phyloP scores from a whole-genome alignment of 177 flowering plant species.

The Vitis hybrid region DNA sequence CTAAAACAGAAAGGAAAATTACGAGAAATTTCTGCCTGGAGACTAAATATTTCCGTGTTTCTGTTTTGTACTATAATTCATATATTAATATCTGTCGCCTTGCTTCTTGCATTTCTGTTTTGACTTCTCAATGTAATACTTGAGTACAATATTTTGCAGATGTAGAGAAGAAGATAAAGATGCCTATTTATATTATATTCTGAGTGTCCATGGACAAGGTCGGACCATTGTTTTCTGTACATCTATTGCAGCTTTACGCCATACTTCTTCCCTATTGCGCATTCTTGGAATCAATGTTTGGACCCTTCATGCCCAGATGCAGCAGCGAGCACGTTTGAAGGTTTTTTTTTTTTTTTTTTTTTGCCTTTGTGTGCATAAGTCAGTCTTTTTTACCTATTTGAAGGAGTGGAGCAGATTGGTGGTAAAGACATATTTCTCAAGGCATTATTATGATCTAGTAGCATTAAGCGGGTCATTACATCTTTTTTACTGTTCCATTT shows the following conservation, averaged over 20 bases:
- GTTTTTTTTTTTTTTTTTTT: constrained; percentile 23
- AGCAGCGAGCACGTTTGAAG: constrained; percentile 96
- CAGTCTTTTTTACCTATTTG: too few relatives aligned
- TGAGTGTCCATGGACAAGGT: constrained; percentile 92
- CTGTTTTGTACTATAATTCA: too few relatives aligned
- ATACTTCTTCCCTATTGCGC: constrained; percentile 68
- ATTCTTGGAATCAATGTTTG: constrained; percentile 59
- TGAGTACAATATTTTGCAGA: constrained; percentile 42
- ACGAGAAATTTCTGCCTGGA: too few relatives aligned
- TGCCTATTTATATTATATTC: constrained; percentile 81
- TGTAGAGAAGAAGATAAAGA: constrained; percentile 98
- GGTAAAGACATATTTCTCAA: too few relatives aligned
- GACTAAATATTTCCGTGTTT: too few relatives aligned
- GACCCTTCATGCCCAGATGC: constrained; percentile 91
- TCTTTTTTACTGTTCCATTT: too few relatives aligned
- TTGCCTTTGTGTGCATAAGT: background rate
- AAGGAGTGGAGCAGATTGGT: too few relatives aligned
- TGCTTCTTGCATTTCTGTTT: background rate
- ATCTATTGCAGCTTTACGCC: constrained; percentile 87
- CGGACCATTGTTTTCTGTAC: constrained; percentile 95
- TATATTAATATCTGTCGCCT: too few relatives aligned
- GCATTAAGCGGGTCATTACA: too few relatives aligned
- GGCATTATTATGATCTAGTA: too few relatives aligned
- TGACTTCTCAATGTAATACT: background rate
- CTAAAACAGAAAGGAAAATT: too few relatives aligned